phyloP scores from a whole-genome alignment of 148 eudicot species.

The Camellia lanceoleosa region DNA sequence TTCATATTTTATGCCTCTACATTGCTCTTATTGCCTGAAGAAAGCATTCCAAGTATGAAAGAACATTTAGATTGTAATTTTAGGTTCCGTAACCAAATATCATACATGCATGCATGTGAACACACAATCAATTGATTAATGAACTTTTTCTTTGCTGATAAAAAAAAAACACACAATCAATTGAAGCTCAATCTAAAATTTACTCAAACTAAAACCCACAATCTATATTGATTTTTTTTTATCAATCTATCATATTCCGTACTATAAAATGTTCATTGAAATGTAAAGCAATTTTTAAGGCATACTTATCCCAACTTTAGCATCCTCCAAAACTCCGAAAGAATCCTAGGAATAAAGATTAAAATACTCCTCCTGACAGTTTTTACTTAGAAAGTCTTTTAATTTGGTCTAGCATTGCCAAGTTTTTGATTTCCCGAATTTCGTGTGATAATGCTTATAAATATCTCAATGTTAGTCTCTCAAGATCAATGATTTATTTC shows the following conservation, averaged over 20 bases:
- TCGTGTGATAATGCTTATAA: too few species aligned
- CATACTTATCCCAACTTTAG: too few species aligned
- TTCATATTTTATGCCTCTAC: slow-evolving; percentile 34
- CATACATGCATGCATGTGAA: too few species aligned
- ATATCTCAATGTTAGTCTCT: too few species aligned
- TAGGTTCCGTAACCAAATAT: background rate
- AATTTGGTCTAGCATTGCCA: background rate
- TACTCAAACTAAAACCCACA: background rate
- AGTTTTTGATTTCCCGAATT: too few species aligned
- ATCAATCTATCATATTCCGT: background rate
- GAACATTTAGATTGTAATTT: background rate
- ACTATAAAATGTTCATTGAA: background rate
- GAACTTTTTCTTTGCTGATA: too few species aligned
- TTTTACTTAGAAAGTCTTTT: background rate
- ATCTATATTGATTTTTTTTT: background rate
- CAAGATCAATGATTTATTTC: too few species aligned
- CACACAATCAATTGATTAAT: too few species aligned
- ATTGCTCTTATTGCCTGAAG: slow-evolving; percentile 1
- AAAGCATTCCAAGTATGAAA: background rate
- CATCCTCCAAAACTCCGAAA: too few species aligned
- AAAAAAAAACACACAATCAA: too few species aligned
- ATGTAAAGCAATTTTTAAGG: background rate
- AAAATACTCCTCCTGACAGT: background rate
- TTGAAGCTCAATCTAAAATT: background rate
- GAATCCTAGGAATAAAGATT: background rate